Evolutionary conservation across 1,284 basidiomycete species (phyloP), one percentile per base, ranked within the genome.

Genomic region (Leccinum pachyderme): DNA sequence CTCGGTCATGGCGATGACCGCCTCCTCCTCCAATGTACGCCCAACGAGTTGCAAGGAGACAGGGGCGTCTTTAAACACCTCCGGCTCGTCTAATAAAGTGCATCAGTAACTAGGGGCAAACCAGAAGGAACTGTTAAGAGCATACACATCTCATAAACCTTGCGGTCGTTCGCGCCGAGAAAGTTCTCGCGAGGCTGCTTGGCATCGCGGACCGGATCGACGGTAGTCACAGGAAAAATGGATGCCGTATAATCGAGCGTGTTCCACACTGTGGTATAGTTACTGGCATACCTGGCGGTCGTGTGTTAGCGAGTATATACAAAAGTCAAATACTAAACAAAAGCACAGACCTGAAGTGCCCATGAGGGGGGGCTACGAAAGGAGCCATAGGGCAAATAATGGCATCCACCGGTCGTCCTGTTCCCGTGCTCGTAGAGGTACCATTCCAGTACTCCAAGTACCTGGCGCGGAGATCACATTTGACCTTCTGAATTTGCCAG

Each of bases 41-140:
- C 83, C 87, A 2, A 90, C 77, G 6, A 91, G 63, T 63, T 93
- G 90, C 24, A 93, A 68, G n/a, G 77, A 73, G 7, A 91, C 75
- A 0, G 91, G 90, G 0, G 82, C 84, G 54, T 82, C 78, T 51
- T 74, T 72, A 60, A 81, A 84, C 11, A 74, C 74, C 31, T 77
- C 72, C 0, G 87, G 81, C 49, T 84, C 74, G 62, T 90, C 87
- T 87, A 49, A 48, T 8, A 25, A 51, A 51, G n/a, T 28, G 18
- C 49, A 29, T 65, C 50, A 53, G 50, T 44, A 41, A 37, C 53
- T 46, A 43, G 1, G 15, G 0, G 12, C 12, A 44, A 24, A 44
- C 12, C 12, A 0, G 13, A 44, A 24, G 13, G 41, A 8, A 22
- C 7, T 8, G 32, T 33, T n/a, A 31, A 37, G 47, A 46, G 67